These are phyloP conservation scores for Elsinoe arachidis DNA, from an alignment of 2,329 filamentous ascomycete genomes.

Conservation along the genomic window DNA sequence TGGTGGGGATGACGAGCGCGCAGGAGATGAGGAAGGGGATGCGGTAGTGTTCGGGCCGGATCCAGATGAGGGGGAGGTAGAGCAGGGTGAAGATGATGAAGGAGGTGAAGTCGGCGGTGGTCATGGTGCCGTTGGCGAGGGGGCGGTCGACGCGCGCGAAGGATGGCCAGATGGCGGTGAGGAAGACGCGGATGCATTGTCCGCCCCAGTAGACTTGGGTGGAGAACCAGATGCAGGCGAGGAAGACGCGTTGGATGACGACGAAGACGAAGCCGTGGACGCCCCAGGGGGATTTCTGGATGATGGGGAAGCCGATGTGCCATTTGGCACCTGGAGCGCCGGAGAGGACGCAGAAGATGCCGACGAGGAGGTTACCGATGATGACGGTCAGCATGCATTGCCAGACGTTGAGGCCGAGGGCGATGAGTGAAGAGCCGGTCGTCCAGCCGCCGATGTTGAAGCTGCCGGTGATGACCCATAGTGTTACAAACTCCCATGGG, in stretches of 20 bases:
- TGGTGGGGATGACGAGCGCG: conserved; percentile 7
- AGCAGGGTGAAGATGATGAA: conserved; percentile 22
- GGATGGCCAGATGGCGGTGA: conserved; percentile 28
- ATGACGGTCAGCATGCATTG: conserved; percentile 9
- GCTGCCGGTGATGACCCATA: conserved; percentile 9
- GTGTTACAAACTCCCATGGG: conserved; percentile 7
- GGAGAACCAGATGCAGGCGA: conserved; percentile 9
- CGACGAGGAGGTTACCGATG: conserved; percentile 1
- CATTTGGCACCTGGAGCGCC: not conserved
- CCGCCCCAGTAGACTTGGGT: conserved; percentile 8
- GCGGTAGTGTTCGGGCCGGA: conserved; percentile 6
- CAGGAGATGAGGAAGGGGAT: conserved; percentile 10
- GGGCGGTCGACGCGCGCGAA: conserved; percentile 43
- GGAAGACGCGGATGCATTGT: conserved; percentile 8
- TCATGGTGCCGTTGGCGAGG: conserved; percentile 44
- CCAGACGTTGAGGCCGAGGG: conserved; percentile 6
- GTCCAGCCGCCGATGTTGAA: conserved; percentile 11
- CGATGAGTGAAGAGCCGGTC: conserved; percentile 6
- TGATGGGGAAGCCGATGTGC: conserved; percentile 9
- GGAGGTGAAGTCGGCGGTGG: conserved; percentile 23
- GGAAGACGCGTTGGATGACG: conserved; percentile 6
- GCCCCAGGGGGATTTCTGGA: conserved; percentile 8
- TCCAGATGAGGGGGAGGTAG: conserved; percentile 24
- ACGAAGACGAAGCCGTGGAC: conserved; percentile 7
- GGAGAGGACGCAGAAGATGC: not conserved